Percentiles rank a stretch among this genome's conserved stretches.
Evolutionary conservation across 2,329 filamentous ascomycete genomes (phyloP).

Genomic region (Aspergillus pseudoviridinutans): DNA sequence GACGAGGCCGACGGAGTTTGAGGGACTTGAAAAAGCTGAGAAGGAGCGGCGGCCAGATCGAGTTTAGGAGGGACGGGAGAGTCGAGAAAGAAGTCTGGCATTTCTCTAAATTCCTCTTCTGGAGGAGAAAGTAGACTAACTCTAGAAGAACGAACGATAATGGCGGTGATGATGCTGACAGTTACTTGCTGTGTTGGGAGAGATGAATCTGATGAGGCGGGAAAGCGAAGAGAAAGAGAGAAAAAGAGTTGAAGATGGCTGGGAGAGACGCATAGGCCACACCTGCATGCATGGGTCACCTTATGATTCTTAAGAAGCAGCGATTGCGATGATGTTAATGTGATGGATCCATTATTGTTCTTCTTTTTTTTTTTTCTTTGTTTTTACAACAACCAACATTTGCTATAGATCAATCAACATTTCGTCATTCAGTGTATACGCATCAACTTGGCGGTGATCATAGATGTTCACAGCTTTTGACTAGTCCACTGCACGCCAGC

Average conservation of each 20-base stretch:
- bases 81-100: conserved; percentile 34
- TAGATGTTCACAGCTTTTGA: conserved; percentile 38
- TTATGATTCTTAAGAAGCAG: background rate
- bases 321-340: background rate
- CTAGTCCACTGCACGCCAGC: conserved; percentile 53
- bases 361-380: background rate
- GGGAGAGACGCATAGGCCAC: background rate
- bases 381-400: background rate
- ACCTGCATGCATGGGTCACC: background rate
- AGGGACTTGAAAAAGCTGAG: conserved; percentile 36
- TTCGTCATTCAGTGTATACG: background rate
- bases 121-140: background rate
- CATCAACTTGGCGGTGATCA: conserved; percentile 13
- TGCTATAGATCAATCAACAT: background rate
- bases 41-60: conserved; percentile 35
- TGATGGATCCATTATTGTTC: background rate
- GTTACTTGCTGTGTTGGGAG: background rate
- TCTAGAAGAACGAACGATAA: background rate
- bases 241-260: conserved; percentile 1
- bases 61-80: conserved; percentile 35
- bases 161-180: background rate
- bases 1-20: conserved; percentile 34
- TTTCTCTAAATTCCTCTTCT: conserved; percentile 11
- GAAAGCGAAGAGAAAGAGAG: background rate
- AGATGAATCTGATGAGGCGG: background rate